Conservation (phyloP, 768 basidiomycete genomes). For the Mycena rebaudengoi region DNA sequence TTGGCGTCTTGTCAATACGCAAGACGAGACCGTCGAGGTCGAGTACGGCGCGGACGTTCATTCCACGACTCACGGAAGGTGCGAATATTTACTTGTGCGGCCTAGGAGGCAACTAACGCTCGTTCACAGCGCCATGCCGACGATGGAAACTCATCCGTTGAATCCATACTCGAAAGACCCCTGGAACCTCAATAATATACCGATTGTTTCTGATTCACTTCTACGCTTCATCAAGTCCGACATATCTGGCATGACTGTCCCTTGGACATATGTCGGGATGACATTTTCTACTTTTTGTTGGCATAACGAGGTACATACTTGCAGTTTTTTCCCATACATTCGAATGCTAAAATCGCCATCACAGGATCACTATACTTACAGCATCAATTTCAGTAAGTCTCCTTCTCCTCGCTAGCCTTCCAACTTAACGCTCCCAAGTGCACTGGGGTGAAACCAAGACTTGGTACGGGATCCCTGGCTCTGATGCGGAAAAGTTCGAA, state of each 20-base stretch:
- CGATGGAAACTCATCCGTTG: conserved; percentile 91
- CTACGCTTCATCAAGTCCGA: conserved; percentile 98
- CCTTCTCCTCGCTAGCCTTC: conserved; percentile 26
- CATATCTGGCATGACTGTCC: conserved; percentile 99
- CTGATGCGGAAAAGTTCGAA: conserved; percentile 95
- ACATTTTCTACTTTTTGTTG: conserved; percentile 99
- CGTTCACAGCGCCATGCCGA: conserved; percentile 87
- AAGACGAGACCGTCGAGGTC: conserved; percentile 92
- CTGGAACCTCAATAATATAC: conserved; percentile 98
- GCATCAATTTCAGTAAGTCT: conserved; percentile 88
- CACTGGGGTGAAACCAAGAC: conserved; percentile 99
- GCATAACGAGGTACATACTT: conserved; percentile 88
- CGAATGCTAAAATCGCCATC: conserved; percentile 28
- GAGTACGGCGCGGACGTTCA: conserved; percentile 99
- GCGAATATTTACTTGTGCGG: conserved; percentile 29
- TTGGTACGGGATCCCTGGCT: conserved; percentile 99
- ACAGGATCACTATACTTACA: conserved; percentile 99
- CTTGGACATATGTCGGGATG: conserved; percentile 99
- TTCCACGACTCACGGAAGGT: conserved; percentile 98
- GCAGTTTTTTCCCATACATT: conserved; percentile 15
- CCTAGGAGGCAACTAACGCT: conserved; percentile 8
- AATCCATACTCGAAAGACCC: conserved; percentile 88
- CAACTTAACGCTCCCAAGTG: conserved; percentile 66
- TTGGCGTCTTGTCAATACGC: conserved; percentile 94
- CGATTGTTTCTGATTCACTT: conserved; percentile 91